These are phyloP conservation scores for Coemansia sp. DNA, from an alignment of 192 early-diverging fungal species.

Conservation along the genomic window DNA sequence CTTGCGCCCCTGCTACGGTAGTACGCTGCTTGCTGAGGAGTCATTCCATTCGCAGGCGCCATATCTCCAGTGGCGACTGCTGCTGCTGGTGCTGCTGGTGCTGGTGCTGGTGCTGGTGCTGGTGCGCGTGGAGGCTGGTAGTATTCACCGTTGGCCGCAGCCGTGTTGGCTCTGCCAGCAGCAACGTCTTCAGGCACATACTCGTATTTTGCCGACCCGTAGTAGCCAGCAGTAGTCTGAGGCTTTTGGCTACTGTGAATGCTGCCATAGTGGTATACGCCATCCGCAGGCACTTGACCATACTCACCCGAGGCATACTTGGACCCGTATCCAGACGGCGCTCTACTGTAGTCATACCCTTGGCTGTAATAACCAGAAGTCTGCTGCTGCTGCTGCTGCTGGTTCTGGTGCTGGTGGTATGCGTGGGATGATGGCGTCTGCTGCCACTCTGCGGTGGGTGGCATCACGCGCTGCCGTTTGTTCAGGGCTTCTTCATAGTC, in stretches of 20 bases:
- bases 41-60: neutral
- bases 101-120: no score
- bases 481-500: slow-evolving; percentile 23
- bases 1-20: slow-evolving; percentile 12
- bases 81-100: no score
- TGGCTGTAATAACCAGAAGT: slow-evolving; percentile 1
- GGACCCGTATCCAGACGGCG: slow-evolving; percentile 1
- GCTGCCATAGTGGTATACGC: slow-evolving; percentile 2
- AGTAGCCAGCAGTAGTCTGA: slow-evolving; percentile 15
- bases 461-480: slow-evolving; percentile 45
- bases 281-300: slow-evolving; percentile 3
- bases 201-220: slow-evolving; percentile 30
- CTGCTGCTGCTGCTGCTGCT: slow-evolving; percentile 8
- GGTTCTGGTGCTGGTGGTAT: slow-evolving; percentile 6
- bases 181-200: slow-evolving; percentile 7
- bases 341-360: slow-evolving; percentile 3
- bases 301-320: slow-evolving; percentile 6
- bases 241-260: neutral
- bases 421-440: slow-evolving; percentile 1
- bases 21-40: slow-evolving; percentile 3
- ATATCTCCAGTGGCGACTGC: no score
- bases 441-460: slow-evolving; percentile 28
- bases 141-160: neutral
- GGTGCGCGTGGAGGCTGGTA: no score
- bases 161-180: neutral